Conservation (phyloP, 139 green algal species). For the Haematococcus lacustris region DNA sequence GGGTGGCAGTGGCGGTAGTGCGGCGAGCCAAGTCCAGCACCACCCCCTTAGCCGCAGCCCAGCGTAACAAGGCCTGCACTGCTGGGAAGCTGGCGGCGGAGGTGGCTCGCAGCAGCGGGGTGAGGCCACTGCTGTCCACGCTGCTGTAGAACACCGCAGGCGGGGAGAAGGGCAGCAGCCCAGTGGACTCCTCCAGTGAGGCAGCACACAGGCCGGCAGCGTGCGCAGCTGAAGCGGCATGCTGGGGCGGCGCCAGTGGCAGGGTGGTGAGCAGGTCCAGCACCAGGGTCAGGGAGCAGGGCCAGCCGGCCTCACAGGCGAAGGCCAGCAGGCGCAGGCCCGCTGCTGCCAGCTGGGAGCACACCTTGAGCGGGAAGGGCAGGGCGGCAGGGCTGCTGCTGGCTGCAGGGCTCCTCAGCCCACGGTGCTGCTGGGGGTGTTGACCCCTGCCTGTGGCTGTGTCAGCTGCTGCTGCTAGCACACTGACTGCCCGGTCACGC, state of each 20-base stretch:
- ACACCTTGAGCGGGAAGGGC: not conserved
- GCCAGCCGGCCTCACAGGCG: constrained; percentile 2
- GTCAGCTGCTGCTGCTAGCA: not conserved
- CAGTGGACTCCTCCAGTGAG: not conserved
- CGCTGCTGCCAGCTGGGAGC: not conserved
- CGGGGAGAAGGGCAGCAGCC: constrained; percentile 2
- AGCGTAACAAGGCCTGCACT: not conserved
- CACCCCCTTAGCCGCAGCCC: not conserved
- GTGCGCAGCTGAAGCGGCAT: too few relatives aligned
- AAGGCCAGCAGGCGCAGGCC: constrained; percentile 2
- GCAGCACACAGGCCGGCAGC: not conserved
- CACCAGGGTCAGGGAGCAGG: not conserved
- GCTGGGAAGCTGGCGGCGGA: not conserved
- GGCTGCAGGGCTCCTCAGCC: too few relatives aligned
- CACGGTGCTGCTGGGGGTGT: not conserved
- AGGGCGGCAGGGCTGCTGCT: too few relatives aligned
- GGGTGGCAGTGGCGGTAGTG: not conserved
- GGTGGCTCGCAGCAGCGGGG: not conserved
- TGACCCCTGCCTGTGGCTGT: not conserved
- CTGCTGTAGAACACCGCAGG: not conserved
- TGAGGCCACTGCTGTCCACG: not conserved
- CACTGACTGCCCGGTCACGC: not conserved
- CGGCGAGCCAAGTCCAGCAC: not conserved
- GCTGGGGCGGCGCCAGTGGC: not conserved
- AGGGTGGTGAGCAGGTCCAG: not conserved